These are phyloP conservation scores for Basidiobolus meristosporus DNA, from an alignment of 371 early-diverging fungal species.

Conservation along the genomic window DNA sequence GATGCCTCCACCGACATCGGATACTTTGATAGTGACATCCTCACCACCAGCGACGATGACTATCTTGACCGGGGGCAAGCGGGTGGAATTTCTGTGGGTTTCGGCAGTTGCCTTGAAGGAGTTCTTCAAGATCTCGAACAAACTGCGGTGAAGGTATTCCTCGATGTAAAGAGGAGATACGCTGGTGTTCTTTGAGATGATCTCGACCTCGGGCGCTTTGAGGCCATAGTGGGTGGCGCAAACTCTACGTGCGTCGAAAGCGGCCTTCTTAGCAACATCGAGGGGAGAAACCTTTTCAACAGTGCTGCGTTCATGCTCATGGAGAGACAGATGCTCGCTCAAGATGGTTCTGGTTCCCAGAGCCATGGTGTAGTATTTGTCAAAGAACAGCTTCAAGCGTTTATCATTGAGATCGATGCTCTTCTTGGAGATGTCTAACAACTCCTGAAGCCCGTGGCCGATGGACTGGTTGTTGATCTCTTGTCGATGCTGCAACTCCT, in stretches of 20 bases:
- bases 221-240: slow-evolving; percentile 23
- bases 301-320: slow-evolving; percentile 23
- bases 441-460: too few relatives aligned
- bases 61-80: slow-evolving; percentile 17
- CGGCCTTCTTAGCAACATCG: slow-evolving; percentile 35
- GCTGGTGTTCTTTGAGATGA: slow-evolving; percentile 21
- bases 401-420: too few relatives aligned
- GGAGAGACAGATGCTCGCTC: slow-evolving; percentile 40
- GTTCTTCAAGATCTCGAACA: slow-evolving; percentile 39
- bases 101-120: slow-evolving; percentile 6
- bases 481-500: too few relatives aligned
- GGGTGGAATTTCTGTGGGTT: too few relatives aligned
- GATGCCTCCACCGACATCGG: slow-evolving; percentile 37
- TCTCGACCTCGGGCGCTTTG: slow-evolving; percentile 18
- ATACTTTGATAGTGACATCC: slow-evolving; percentile 33
- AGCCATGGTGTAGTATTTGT: too few relatives aligned
- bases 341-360: slow-evolving; percentile 32
- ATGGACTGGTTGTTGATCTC: too few relatives aligned
- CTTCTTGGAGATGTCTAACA: too few relatives aligned
- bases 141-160: slow-evolving; percentile 36
- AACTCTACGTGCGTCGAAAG: slow-evolving; percentile 28
- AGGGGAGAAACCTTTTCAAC: slow-evolving; percentile 36
- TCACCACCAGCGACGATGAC: slow-evolving; percentile 31
- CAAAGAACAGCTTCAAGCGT: too few relatives aligned
- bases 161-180: slow-evolving; percentile 34